phyloP scores from a whole-genome alignment of 106 monocot species.

The Dendrobium nobile region DNA sequence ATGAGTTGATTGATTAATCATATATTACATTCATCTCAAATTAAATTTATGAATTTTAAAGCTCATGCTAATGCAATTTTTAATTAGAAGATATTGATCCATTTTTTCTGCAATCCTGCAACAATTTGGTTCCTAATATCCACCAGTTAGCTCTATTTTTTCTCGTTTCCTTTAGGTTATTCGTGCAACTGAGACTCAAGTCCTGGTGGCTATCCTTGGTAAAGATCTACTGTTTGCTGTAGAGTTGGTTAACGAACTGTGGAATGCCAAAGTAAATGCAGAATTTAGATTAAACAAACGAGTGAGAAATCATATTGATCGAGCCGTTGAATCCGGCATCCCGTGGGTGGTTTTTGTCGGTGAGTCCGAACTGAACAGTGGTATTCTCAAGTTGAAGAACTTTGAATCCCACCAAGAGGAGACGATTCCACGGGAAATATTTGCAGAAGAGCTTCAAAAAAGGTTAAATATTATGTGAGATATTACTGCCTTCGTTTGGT shows the following conservation, averaged over 20 bases:
- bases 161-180: slow-evolving; percentile 31
- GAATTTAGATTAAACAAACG: slow-evolving; percentile 36
- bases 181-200: slow-evolving; percentile 84
- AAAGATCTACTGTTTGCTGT: slow-evolving; percentile 68
- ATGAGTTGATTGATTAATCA: no score
- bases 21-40: no score
- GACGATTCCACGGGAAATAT: slow-evolving; percentile 29
- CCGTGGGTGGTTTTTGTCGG: slow-evolving; percentile 81
- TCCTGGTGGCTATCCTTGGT: slow-evolving; percentile 74
- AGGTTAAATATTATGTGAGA: slow-evolving; percentile 16
- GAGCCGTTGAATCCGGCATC: slow-evolving; percentile 56
- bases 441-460: slow-evolving; percentile 49
- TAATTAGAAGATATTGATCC: no score
- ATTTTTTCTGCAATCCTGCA: no score
- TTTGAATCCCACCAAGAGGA: slow-evolving; percentile 59
- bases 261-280: slow-evolving; percentile 73
- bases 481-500: no score
- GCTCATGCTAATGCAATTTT: no score
- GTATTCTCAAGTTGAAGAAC: slow-evolving; percentile 74
- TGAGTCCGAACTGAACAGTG: slow-evolving; percentile 46
- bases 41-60: no score
- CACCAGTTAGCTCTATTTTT: background rate
- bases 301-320: slow-evolving; percentile 37
- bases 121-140: no score
- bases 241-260: slow-evolving; percentile 64